These are phyloP conservation scores for Saccharata proteae DNA, from an alignment of 2,329 filamentous ascomycete genomes.

Conservation along the genomic window DNA sequence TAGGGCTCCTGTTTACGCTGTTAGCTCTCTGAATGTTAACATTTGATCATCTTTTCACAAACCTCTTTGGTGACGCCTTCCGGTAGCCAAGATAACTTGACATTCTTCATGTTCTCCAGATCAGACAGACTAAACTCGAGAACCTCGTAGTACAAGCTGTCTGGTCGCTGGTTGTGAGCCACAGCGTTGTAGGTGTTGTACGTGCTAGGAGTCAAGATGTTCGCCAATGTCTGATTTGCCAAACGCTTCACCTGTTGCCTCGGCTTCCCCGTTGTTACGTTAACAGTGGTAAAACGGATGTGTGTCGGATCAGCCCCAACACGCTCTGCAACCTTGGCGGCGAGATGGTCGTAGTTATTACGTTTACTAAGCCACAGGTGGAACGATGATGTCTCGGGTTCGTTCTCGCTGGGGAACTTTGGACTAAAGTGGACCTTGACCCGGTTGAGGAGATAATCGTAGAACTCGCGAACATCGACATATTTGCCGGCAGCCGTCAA, in stretches of 20 bases:
- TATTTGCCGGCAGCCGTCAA: conserved; percentile 33
- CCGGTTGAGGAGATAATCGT: conserved; percentile 84
- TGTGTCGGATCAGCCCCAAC: conserved; percentile 72
- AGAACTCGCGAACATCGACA: conserved; percentile 68
- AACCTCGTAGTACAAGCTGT: conserved; percentile 83
- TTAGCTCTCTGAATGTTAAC: conserved; percentile 9
- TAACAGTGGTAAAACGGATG: conserved; percentile 82
- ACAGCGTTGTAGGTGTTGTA: conserved; percentile 60
- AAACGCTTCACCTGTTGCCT: conserved; percentile 67
- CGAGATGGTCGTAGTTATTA: conserved; percentile 78
- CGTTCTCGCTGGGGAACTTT: conserved; percentile 40
- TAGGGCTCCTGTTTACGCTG: conserved; percentile 61
- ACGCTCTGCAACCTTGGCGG: conserved; percentile 68
- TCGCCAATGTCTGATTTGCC: conserved; percentile 56
- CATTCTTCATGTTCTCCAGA: conserved; percentile 78
- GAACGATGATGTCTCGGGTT: conserved; percentile 54
- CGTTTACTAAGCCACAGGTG: conserved; percentile 71
- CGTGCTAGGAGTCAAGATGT: conserved; percentile 60
- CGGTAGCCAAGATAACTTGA: conserved; percentile 73
- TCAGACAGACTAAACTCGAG: conserved; percentile 90
- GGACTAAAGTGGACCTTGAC: conserved; percentile 69
- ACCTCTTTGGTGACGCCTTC: conserved; percentile 90
- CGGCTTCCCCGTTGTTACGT: conserved; percentile 61
- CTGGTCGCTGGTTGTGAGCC: conserved; percentile 54
- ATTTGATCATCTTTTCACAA: conserved; percentile 22